Percentiles rank a stretch among this genome's conserved stretches.
phyloP scores from a whole-genome alignment of 2,329 filamentous ascomycete genomes.

The Tympanopsis confertula region DNA sequence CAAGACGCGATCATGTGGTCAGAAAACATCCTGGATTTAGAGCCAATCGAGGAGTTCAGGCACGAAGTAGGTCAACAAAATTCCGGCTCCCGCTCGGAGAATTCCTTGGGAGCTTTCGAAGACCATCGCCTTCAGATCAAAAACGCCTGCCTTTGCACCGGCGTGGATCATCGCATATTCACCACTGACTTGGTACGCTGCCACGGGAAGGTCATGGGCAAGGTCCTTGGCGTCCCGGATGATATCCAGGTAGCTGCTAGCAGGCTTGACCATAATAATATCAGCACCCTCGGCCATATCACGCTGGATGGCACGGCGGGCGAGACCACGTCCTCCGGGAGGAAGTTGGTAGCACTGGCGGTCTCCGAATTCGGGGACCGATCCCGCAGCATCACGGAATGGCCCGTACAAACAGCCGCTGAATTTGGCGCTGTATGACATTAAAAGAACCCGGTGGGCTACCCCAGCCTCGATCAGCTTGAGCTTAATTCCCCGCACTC shows the following conservation, averaged over 20 bases:
- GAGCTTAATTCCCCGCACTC: constrained; percentile 93
- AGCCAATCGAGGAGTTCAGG: constrained; percentile 66
- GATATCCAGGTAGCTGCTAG: constrained; percentile 89
- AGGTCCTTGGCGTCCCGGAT: constrained; percentile 95
- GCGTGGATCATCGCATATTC: constrained; percentile 98
- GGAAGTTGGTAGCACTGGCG: constrained; percentile 94
- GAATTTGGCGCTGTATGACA: constrained; percentile 98
- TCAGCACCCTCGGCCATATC: constrained; percentile 92
- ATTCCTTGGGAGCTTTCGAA: constrained; percentile 93
- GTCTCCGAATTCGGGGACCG: constrained; percentile 82
- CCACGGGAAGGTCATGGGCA: constrained; percentile 79
- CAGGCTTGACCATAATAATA: constrained; percentile 98
- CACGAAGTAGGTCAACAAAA: constrained; percentile 88
- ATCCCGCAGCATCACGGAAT: constrained; percentile 92
- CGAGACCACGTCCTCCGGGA: constrained; percentile 80
- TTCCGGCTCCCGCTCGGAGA: constrained; percentile 80
- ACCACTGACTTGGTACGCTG: constrained; percentile 92
- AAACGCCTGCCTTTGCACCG: constrained; percentile 88
- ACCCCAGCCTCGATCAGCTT: constrained; percentile 94
- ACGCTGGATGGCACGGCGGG: constrained; percentile 75
- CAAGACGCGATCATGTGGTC: too few species aligned
- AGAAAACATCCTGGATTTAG: too few species aligned
- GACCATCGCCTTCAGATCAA: constrained; percentile 87
- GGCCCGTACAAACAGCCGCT: constrained; percentile 92
- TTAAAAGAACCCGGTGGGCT: constrained; percentile 79